Evolutionary conservation across 345 rosid species (phyloP), one percentile per base, ranked within the genome.

Genomic region (Nephelium lappaceum): DNA sequence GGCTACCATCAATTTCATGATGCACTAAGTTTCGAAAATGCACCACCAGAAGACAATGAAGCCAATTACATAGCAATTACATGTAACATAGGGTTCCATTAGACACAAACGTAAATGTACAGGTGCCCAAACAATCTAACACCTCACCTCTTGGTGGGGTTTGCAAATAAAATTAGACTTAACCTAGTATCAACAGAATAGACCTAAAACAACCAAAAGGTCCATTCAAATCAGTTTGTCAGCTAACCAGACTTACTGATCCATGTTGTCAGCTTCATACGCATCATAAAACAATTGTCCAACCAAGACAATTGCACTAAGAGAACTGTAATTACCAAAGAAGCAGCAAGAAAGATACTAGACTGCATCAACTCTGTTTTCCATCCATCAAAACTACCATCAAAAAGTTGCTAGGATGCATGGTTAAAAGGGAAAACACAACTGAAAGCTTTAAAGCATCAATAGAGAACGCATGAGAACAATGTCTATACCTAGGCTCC

Each of bases 401-500:
- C 19, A 62, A 25, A 27, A 74, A 42, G 57, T 16, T 61, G 58
- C 43, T 60, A 70, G 61, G 31, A 16, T 62, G 57, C 55, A 62
- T 3, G 5, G 64, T 11, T 61, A 64, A 21, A 41, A 25, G 21
- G 15, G 18, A 57, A 66, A 61, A 43, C 31, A 23, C 60, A 79
- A 5, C 51, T 70, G 27, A 75, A 78, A 67, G 15, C 38, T 69
- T 69, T 64, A 38, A 8, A n/a, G 79, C 36, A 43, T 31, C 67
- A 77, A 58, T 67, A 18, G 41, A 19, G 74, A 51, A 72, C 36
- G 63, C 62, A 81, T 47, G 36, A 69, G 45, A 66, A 67, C n/a
- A 74, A 73, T 24, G 57, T 39, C 11, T 64, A 18, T 84, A 95
- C 99, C 99, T 88, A 65, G 93, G 97, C 81, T 92, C 97, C 97